Percentiles rank a stretch among this genome's conserved stretches.
Evolutionary conservation across 169 alveolate genomes (phyloP).

Genomic region (Cryptosporidium ubiquitum): DNA sequence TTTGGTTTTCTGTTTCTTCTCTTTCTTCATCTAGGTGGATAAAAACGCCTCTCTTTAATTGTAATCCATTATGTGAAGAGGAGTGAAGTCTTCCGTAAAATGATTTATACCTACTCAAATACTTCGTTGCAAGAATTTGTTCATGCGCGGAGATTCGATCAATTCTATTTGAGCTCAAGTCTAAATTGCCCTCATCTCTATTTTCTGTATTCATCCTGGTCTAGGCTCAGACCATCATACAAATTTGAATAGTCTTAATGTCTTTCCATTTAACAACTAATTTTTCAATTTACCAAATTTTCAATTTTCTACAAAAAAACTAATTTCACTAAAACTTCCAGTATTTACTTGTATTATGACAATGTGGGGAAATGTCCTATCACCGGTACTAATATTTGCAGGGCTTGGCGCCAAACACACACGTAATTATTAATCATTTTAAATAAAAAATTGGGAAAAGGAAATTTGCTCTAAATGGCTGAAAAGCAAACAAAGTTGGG

Average conservation of each 20-base stretch:
- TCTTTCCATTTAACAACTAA: too few species aligned
- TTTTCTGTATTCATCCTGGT: neutral
- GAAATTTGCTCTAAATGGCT: neutral
- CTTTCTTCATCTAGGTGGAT: slow-evolving; percentile 23
- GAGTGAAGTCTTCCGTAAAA: slow-evolving; percentile 30
- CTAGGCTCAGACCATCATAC: neutral
- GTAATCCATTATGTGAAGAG: neutral
- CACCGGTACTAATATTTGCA: slow-evolving; percentile 34
- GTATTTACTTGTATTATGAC: neutral
- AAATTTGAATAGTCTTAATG: neutral
- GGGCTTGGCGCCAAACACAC: neutral
- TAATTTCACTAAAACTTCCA: neutral
- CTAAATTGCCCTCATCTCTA: neutral
- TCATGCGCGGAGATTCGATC: slow-evolving; percentile 40
- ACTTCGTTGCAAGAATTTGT: slow-evolving; percentile 56
- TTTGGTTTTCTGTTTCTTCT: neutral
- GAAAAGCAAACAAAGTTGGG: neutral
- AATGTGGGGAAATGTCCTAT: slow-evolving; percentile 17
- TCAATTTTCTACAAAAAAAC: too few species aligned
- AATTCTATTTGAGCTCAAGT: neutral
- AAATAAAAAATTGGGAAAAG: neutral
- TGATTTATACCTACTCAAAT: slow-evolving; percentile 58
- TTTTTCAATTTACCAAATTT: neutral
- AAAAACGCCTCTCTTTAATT: slow-evolving; percentile 14
- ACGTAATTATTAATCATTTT: neutral